Percentiles rank a stretch among this genome's conserved stretches.
These are phyloP conservation scores for Rutstroemia sp. DNA, from an alignment of 2,329 filamentous ascomycete species.

Conservation along the genomic window DNA sequence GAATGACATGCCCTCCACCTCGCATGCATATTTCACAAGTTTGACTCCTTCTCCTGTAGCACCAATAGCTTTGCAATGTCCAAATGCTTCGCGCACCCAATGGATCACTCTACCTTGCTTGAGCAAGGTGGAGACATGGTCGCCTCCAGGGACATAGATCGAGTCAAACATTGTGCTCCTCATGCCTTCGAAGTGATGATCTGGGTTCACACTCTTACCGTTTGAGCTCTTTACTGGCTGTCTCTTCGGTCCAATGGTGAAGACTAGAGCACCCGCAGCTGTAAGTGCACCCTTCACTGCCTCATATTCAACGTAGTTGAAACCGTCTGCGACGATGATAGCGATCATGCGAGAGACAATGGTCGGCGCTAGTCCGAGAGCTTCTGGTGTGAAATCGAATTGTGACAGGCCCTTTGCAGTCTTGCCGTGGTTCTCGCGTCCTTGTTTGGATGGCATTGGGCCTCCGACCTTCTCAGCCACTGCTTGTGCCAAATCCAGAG, in stretches of 20 bases:
- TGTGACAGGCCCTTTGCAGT: conserved; percentile 63
- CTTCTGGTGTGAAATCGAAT: conserved; percentile 53
- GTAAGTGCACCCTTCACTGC: conserved; percentile 57
- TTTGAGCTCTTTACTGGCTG: conserved; percentile 44
- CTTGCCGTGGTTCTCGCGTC: conserved; percentile 55
- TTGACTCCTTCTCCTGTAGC: conserved; percentile 66
- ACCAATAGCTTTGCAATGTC: conserved; percentile 72
- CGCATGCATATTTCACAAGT: conserved; percentile 45
- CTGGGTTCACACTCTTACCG: conserved; percentile 51
- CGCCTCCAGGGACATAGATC: conserved; percentile 67
- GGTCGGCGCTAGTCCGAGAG: conserved; percentile 42
- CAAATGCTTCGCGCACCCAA: conserved; percentile 75
- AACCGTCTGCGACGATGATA: conserved; percentile 72
- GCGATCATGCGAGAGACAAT: conserved; percentile 67
- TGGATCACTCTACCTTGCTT: conserved; percentile 67
- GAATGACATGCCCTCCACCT: conserved; percentile 41
- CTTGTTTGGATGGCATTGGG: conserved; percentile 45
- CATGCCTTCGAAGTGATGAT: conserved; percentile 75
- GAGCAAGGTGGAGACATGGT: conserved; percentile 52
- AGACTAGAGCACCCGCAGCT: conserved; percentile 56
- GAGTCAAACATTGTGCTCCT: conserved; percentile 77
- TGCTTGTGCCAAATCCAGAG: conserved; percentile 58
- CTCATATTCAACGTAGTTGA: conserved; percentile 57
- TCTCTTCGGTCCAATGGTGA: conserved; percentile 65
- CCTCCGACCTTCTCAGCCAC: conserved; percentile 67